Conservation (phyloP, 2,329 filamentous ascomycete species). For the Phialophora macrospora region DNA sequence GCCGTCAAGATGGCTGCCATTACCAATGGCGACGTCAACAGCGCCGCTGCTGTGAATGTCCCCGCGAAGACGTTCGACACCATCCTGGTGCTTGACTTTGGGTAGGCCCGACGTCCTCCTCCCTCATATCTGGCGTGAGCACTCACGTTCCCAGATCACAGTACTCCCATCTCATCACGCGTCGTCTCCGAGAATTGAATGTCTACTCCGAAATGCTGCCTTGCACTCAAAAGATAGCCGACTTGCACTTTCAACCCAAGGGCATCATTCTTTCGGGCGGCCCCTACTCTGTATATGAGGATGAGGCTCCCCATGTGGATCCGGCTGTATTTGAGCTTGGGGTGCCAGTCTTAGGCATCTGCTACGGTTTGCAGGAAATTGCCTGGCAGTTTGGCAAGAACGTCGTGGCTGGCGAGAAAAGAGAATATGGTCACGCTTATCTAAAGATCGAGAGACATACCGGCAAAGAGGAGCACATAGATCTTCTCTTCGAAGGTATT, state of each 20-base stretch:
- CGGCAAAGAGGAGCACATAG: conserved; percentile 65
- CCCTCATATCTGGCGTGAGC: not conserved
- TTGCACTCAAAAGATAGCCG: conserved; percentile 79
- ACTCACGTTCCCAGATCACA: conserved; percentile 56
- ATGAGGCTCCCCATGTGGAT: conserved; percentile 77
- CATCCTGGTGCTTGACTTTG: conserved; percentile 46
- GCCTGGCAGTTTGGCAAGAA: conserved; percentile 71
- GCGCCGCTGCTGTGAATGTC: conserved; percentile 35
- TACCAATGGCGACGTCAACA: conserved; percentile 36
- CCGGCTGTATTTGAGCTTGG: conserved; percentile 77
- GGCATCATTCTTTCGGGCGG: conserved; percentile 80
- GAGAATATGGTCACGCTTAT: conserved; percentile 74
- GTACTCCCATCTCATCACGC: conserved; percentile 74
- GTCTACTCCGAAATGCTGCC: conserved; percentile 88
- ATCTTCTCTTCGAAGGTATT: conserved; percentile 77
- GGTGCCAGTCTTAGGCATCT: conserved; percentile 66
- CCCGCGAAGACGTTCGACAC: conserved; percentile 45
- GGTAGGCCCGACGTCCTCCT: conserved; percentile 31
- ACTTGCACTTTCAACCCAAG: conserved; percentile 78
- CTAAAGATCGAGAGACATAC: conserved; percentile 64
- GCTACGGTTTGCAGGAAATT: conserved; percentile 71
- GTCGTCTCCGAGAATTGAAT: conserved; percentile 76
- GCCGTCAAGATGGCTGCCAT: conserved; percentile 16
- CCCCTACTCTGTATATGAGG: conserved; percentile 79
- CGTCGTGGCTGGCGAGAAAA: conserved; percentile 69